These are phyloP conservation scores for Pseudocercospora macadamiae DNA, from an alignment of 2,329 filamentous ascomycete genomes.

Conservation along the genomic window DNA sequence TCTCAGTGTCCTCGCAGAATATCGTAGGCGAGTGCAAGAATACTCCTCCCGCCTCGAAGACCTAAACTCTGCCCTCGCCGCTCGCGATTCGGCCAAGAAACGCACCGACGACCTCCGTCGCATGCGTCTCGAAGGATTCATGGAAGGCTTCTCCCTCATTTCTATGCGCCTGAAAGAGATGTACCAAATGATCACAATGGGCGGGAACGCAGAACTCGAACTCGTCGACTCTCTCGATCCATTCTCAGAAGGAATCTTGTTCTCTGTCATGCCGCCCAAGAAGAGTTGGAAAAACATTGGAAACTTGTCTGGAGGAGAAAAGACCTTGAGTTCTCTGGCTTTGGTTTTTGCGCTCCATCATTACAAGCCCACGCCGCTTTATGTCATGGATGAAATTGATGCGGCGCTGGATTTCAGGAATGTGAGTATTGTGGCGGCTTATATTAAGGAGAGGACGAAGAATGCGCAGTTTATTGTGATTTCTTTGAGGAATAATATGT, in stretches of 20 bases:
- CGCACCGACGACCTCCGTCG: constrained; percentile 90
- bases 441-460: constrained; percentile 98
- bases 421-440: constrained; percentile 95
- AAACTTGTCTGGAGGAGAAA: constrained; percentile 94
- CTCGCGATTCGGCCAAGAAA: constrained; percentile 86
- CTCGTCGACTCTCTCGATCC: constrained; percentile 95
- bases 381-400: constrained; percentile 99
- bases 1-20: constrained; percentile 83
- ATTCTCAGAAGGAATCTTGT: constrained; percentile 94
- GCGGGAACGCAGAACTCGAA: constrained; percentile 95
- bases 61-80: constrained; percentile 73
- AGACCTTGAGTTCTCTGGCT: constrained; percentile 90
- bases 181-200: constrained; percentile 99
- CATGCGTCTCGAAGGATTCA: constrained; percentile 91
- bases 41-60: constrained; percentile 81
- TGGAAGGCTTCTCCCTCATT: constrained; percentile 95
- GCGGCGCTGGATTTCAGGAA: constrained; percentile 97
- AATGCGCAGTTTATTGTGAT: constrained; percentile 99
- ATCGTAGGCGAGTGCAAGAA: constrained; percentile 82
- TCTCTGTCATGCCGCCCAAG: constrained; percentile 99
- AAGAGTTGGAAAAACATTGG: constrained; percentile 99
- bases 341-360: constrained; percentile 98
- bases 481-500: constrained; percentile 98
- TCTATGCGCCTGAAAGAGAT: constrained; percentile 96
- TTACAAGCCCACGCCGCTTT: constrained; percentile 95